Base-by-base conservation (phyloP, 441 rosid species). In the Gossypium aridum region DNA sequence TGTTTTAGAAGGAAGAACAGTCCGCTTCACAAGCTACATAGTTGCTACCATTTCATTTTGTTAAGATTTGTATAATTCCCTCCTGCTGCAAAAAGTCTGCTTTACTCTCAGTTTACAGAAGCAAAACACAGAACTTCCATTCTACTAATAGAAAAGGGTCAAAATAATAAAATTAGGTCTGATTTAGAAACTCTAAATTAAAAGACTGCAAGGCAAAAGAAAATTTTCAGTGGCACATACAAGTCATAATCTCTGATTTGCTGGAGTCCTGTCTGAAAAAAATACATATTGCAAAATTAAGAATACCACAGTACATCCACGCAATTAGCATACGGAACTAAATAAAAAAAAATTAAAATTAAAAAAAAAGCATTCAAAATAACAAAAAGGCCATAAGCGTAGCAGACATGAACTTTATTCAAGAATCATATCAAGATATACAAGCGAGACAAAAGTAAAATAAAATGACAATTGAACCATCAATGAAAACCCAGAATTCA, bases 381-480 rank as follows among this genome's bases (percentile, higher is more conserved):
- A 13, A 22, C 12, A 25, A 68, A n/a, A 25, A 16, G 71, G 20
- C n/a, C 59, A 43, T 7, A 14, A 37, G 34, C 71, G 26, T 2
- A 31, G 37, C 63, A 28, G 54, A 17, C 14, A 68, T 49, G 26
- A 60, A 65, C 39, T 57, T n/a, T 14, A 78, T 49, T 26, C 57
- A 70, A 63, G 71, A 72, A 61, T 49, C 31, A 12, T 17, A 64
- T 64, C 16, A 45, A 74, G 6, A 55, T 25, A 67, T 23, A 49
- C 59, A n/a, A 14, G 39, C 22, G 7, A 49, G 22, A 67, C 23
- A 25, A 49, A 47, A 47, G 13, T 23, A 14, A 64, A 67, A 67
- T 7, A 47, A 65, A 67, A 67, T 22, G 57, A 67, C 28, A 68
- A 23, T 20, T 23, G 6, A 45, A 56, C 47, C 51, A 45, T 66